Conservation (phyloP, 345 rosid genomes). For the Bretschneidera sinensis region DNA sequence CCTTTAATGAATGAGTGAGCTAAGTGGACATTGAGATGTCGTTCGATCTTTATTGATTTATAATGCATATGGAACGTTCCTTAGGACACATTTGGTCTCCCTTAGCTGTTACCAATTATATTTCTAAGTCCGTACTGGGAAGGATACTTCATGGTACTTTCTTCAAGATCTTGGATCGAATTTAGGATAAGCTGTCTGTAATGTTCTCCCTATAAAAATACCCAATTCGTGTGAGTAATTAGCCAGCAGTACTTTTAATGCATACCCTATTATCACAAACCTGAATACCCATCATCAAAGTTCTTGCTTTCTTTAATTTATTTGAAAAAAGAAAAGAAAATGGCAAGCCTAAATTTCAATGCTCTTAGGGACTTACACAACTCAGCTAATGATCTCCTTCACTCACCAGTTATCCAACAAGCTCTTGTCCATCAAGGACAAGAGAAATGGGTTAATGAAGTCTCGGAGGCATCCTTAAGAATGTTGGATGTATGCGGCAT, state of each 20-base stretch:
- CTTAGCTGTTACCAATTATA: constrained; percentile 35
- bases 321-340: no score
- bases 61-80: constrained; percentile 30
- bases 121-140: constrained; percentile 40
- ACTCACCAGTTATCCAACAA: constrained; percentile 46
- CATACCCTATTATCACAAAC: not conserved
- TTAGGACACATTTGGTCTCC: constrained; percentile 1
- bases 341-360: constrained; percentile 53
- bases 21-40: no score
- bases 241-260: not conserved
- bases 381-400: constrained; percentile 68
- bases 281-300: not conserved
- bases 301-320: no score
- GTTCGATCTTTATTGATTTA: not conserved
- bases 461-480: constrained; percentile 56
- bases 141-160: constrained; percentile 41
- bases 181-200: constrained; percentile 7
- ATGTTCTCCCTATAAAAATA: constrained; percentile 13
- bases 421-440: constrained; percentile 38
- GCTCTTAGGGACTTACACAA: constrained; percentile 65
- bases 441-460: constrained; percentile 52
- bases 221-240: not conserved
- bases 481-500: constrained; percentile 65
- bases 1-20: no score
- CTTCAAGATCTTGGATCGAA: constrained; percentile 28